Percentiles rank a stretch among this genome's conserved stretches.
These are phyloP conservation scores for Chalciporus sphaerocephalus DNA, from an alignment of 768 basidiomycete genomes.

Conservation along the genomic window DNA sequence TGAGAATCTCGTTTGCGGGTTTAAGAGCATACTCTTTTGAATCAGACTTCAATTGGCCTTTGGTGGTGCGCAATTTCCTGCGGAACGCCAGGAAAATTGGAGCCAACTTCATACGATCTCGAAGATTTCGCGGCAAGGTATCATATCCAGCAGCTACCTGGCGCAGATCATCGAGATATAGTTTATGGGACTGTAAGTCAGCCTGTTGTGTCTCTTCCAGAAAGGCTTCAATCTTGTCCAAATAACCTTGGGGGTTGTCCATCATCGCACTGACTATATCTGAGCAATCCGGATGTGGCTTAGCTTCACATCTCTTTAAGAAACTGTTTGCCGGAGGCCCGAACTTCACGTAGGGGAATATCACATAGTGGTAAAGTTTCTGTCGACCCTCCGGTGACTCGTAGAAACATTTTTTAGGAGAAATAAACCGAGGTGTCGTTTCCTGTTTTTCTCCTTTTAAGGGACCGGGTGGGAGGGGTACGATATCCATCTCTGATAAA, in stretches of 20 bases:
- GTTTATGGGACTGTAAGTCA: neutral
- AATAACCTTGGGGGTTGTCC: constrained; percentile 61
- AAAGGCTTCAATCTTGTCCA: constrained; percentile 37
- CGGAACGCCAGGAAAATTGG: constrained; percentile 69
- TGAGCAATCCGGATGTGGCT: constrained; percentile 73
- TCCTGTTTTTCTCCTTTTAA: neutral
- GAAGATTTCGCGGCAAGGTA: constrained; percentile 39
- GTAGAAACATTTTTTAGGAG: constrained; percentile 64
- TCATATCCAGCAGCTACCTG: constrained; percentile 69
- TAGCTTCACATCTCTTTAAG: constrained; percentile 79
- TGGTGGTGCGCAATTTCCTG: constrained; percentile 28
- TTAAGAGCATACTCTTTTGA: constrained; percentile 57
- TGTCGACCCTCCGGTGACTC: constrained; percentile 37
- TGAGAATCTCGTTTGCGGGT: constrained; percentile 58
- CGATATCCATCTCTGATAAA: constrained; percentile 54
- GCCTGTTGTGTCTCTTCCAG: neutral
- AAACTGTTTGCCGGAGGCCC: constrained; percentile 73
- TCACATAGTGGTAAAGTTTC: constrained; percentile 54
- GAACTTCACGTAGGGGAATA: constrained; percentile 85
- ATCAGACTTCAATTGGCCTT: constrained; percentile 23
- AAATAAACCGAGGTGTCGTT: constrained; percentile 23
- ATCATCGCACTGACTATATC: constrained; percentile 68
- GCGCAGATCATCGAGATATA: constrained; percentile 72
- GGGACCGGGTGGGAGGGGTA: constrained; percentile 45
- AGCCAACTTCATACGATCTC: constrained; percentile 54